Evolutionary conservation across 78 protist species (phyloP), one percentile per base, ranked within the genome.

Genomic region (Dictyostelium capitatum): DNA sequence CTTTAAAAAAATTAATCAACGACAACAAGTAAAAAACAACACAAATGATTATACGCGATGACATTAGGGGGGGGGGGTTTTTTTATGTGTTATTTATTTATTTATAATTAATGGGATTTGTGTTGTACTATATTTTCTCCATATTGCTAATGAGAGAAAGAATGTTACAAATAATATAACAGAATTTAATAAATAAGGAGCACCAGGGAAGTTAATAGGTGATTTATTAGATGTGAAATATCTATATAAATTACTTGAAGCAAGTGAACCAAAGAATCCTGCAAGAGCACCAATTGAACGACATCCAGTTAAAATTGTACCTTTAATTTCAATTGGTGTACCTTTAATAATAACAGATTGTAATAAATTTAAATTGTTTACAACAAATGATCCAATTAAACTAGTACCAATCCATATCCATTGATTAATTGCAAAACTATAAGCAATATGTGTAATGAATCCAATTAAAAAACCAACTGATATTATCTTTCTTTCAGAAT

Each of bases 291-390:
- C 70, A 5, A 75, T 41, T 6, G 92, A 32, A 32, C 56, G 41
- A n/a, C 50, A 65, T 4, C 92, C 83, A 7, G 83, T 47, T 32
- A 85, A 47, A n/a, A 85, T 62, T 14, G 83, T n/a, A 25, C 91
- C 91, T 73, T 72, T 56, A n/a, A 83, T 54, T 48, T 83, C 72
- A 0, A 74, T 23, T 41, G 91, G 91, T 5, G 91, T 53, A 10
- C 74, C 65, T 37, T 59, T 83, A 8, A 73, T 53, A 6, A 83
- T 54, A 12, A 83, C 46, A n/a, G 81, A 50, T 32, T 48, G 80
- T 20, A 72, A 51, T 11, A 73, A 17, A 46, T 46, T 43, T 23
- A 72, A 9, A 37, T 54, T 4, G 41, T 41, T 57, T 37, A 46
- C 19, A 28, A 56, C 28, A 79, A 85, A 85, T 7, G 70, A 11